Evolutionary conservation across 192 early-diverging fungal genomes (phyloP), one percentile per base, ranked within the genome.

Genomic region (Backusella psychrophila): DNA sequence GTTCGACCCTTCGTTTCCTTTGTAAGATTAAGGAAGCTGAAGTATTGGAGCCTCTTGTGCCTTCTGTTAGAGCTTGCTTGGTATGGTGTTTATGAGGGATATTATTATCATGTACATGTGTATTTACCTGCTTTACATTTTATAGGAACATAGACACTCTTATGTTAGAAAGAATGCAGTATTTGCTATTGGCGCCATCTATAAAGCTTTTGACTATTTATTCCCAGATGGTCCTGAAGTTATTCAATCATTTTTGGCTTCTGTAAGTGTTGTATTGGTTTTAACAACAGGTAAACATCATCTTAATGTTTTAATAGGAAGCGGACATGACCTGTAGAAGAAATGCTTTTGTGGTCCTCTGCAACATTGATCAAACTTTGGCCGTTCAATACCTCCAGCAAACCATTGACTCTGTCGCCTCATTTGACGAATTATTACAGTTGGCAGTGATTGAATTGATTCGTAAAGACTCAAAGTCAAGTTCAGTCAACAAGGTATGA

Each of bases 141-240:
- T 39, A 38, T 66, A 93, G 92, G 94, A 94, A 86, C 97, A 99
- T 83, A 91, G 95, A 68, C 96, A 98, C 80, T 88, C 96, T n/a
- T 99, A 98, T 80, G 98, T 99, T 73, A 90, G 97, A 78, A 98
- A 97, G 84, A 99, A 99, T 80, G 98, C 98, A 38, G 93, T 99
- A 17, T 88, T 96, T 35, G 97, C 97, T 36, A 93, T 99, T 44
- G 92, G 91, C 69, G 85, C 94, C 17, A 95, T 98, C 71, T 97
- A 90, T 85, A 95, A 94, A 73, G 88, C 90, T 81, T 92, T 94
- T 84, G 94, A 97, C 74, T 91, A 93, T 74, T 89, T 99, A 53
- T 94, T 98, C 69, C 98, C 98, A 23, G 98, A 99, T 79, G 96
- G 94, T 19, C 93, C 95, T 6, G 96, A 98, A 82, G 85, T 97